Conservation (phyloP, 208 protist genomes). For the Wallacemonas rigidus region DNA sequence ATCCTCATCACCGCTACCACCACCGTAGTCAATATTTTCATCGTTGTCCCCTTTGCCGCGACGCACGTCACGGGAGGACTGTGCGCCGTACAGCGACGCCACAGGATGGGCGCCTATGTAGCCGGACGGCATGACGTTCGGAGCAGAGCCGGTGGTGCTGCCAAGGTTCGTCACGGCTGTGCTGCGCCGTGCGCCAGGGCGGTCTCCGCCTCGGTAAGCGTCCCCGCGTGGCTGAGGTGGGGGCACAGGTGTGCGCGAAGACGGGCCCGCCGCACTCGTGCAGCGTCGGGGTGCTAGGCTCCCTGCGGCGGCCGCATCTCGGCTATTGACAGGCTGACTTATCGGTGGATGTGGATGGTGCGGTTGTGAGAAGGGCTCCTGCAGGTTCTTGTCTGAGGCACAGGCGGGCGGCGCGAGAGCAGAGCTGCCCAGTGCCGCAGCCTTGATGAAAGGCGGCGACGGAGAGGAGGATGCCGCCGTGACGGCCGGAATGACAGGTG, state of each 20-base stretch:
- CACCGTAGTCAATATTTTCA: background rate
- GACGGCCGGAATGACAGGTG: background rate
- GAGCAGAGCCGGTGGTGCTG: background rate
- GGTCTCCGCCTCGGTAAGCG: background rate
- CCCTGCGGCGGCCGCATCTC: background rate
- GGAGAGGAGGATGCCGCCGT: background rate
- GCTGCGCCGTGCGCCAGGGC: background rate
- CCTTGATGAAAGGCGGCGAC: background rate
- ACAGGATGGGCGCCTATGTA: background rate
- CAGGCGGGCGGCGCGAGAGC: background rate
- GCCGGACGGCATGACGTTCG: background rate
- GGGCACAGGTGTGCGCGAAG: slow-evolving; percentile 5
- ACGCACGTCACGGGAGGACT: background rate
- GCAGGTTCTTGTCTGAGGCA: background rate
- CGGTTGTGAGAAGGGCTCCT: slow-evolving; percentile 3
- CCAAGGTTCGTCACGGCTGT: slow-evolving; percentile 5
- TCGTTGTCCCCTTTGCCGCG: slow-evolving; percentile 1
- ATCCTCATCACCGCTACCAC: background rate
- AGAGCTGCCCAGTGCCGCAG: too few species aligned
- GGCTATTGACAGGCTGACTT: background rate
- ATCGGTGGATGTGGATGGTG: background rate
- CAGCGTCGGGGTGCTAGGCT: background rate
- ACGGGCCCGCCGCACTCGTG: slow-evolving; percentile 11
- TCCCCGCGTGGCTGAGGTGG: background rate
- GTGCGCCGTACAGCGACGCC: slow-evolving; percentile 2